phyloP scores from a whole-genome alignment of 306 rosid genomes.

The Fagus crenata region DNA sequence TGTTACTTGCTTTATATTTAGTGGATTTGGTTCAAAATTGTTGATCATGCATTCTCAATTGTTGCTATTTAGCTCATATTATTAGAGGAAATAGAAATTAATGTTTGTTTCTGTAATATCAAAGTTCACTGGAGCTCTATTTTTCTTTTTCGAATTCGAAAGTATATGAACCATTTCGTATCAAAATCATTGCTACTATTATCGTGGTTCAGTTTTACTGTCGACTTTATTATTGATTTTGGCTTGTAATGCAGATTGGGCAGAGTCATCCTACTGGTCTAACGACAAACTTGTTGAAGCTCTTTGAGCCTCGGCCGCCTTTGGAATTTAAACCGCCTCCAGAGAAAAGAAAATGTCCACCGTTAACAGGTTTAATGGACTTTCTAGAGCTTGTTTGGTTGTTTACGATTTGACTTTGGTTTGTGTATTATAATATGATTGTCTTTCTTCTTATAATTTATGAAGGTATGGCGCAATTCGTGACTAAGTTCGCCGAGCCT shows the following conservation, averaged over 20 bases:
- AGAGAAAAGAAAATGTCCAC: slow-evolving; percentile 89
- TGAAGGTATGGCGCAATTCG: slow-evolving; percentile 89
- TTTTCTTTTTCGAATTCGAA: neutral
- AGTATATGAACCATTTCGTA: neutral
- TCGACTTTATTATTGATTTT: neutral
- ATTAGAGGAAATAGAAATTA: neutral
- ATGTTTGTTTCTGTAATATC: neutral
- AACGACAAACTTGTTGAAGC: slow-evolving; percentile 79
- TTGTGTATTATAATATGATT: slow-evolving; percentile 8
- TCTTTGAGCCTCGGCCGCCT: slow-evolving; percentile 98
- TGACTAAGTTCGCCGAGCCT: slow-evolving; percentile 76
- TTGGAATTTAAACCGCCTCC: slow-evolving; percentile 95
- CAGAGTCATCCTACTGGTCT: slow-evolving; percentile 99
- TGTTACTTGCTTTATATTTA: neutral
- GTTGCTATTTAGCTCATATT: neutral
- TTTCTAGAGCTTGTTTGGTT: neutral
- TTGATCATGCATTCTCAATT: neutral
- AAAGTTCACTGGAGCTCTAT: no score
- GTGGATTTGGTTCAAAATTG: neutral
- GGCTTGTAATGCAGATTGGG: slow-evolving; percentile 68
- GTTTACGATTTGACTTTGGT: neutral
- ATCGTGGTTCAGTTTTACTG: neutral
- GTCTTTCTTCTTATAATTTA: neutral
- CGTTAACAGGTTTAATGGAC: slow-evolving; percentile 57
- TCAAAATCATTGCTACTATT: slow-evolving; percentile 13